Percentiles rank a stretch among this genome's conserved stretches.
phyloP scores from a whole-genome alignment of 148 eudicot species.

The Chenopodium formosanum region DNA sequence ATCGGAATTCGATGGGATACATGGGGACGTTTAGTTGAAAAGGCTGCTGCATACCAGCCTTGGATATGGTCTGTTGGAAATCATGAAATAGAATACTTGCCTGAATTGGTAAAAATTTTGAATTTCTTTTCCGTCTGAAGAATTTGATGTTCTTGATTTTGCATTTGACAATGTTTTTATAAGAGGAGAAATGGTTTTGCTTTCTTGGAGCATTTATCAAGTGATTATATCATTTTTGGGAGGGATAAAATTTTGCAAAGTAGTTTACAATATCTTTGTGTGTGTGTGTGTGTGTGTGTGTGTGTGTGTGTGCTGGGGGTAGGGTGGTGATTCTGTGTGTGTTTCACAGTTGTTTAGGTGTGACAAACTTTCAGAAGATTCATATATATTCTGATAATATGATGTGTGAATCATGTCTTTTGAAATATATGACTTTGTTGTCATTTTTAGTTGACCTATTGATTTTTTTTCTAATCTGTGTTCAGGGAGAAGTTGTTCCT shows the following conservation, averaged over 20 bases:
- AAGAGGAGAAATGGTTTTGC: not conserved
- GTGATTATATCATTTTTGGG: too few relatives aligned
- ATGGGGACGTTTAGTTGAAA: constrained; percentile 82
- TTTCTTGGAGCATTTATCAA: too few relatives aligned
- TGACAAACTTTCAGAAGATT: too few relatives aligned
- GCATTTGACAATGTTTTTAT: too few relatives aligned
- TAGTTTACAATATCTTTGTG: not conserved
- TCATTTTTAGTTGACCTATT: not conserved
- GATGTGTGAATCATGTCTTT: not conserved
- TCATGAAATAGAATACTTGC: constrained; percentile 91
- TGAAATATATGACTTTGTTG: not conserved
- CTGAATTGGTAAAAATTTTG: constrained; percentile 55
- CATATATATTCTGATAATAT: not conserved
- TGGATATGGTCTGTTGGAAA: constrained; percentile 97
- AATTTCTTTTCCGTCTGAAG: not conserved
- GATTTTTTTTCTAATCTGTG: constrained; percentile 14
- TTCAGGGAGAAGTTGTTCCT: constrained; percentile 74
- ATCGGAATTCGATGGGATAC: constrained; percentile 89
- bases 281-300: not conserved
- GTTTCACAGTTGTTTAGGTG: not conserved
- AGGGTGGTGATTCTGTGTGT: not conserved
- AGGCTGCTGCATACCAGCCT: constrained; percentile 78
- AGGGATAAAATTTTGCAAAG: not conserved
- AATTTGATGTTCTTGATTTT: not conserved
- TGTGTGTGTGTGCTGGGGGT: not conserved